Percentiles rank a stretch among this genome's conserved stretches.
Evolutionary conservation across 345 rosid genomes (phyloP).

Genomic region (Garcia nutans): DNA sequence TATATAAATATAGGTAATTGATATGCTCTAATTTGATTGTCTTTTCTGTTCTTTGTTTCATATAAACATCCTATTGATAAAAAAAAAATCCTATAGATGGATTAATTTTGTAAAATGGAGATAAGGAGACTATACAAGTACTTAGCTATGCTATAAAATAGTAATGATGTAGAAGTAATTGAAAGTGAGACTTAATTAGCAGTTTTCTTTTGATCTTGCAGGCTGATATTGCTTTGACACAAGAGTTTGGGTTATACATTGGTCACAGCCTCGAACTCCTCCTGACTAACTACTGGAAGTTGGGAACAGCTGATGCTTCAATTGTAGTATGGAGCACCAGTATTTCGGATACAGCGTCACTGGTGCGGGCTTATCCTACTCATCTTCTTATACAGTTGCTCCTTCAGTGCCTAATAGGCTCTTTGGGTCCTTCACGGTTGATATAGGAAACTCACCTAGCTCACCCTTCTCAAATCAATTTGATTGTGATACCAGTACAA

Average conservation of each 20-base stretch:
- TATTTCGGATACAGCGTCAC: constrained; percentile 37
- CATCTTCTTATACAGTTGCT: constrained; percentile 33
- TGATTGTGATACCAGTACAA: constrained; percentile 38
- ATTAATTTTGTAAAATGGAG: not conserved
- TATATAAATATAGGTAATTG: not conserved
- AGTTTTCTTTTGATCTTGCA: constrained; percentile 11
- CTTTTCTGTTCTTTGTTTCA: not conserved
- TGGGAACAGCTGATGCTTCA: constrained; percentile 26
- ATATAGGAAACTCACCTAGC: constrained; percentile 42
- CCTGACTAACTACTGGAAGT: constrained; percentile 6
- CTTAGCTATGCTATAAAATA: not conserved
- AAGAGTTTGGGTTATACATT: not conserved
- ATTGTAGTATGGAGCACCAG: constrained; percentile 48
- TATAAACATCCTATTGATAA: not conserved
- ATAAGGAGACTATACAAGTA: not conserved
- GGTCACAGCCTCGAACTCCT: not conserved
- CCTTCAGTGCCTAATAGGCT: constrained; percentile 42
- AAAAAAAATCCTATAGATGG: not conserved
- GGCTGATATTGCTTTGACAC: constrained; percentile 27
- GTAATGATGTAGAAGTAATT: too few relatives aligned
- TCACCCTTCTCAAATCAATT: constrained; percentile 40
- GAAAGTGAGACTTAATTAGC: not conserved
- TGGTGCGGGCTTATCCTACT: constrained; percentile 43
- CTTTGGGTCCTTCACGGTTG: constrained; percentile 36
- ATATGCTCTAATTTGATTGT: not conserved